A percentile compares a stretch with the other conserved stretches of the same genome.
Evolutionary conservation across 2,329 filamentous ascomycete species (phyloP).

Genomic region (Lasiodiplodia sp.): DNA sequence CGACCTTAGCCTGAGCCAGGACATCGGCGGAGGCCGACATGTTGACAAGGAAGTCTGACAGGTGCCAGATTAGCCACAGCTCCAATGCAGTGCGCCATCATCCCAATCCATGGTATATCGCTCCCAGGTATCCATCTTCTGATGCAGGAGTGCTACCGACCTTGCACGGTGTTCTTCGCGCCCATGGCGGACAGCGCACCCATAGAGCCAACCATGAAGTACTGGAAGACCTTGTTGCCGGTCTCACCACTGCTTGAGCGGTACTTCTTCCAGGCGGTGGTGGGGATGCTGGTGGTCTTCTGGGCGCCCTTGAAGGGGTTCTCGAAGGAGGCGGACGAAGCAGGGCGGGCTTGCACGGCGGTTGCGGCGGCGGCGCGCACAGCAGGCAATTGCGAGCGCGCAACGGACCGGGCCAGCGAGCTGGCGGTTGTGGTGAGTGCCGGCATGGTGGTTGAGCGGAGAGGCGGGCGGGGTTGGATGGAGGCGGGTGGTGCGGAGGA

Average conservation of each 20-base stretch:
- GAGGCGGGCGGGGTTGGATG: slow-evolving; percentile 34
- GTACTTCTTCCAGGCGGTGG: slow-evolving; percentile 79
- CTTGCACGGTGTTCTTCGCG: slow-evolving; percentile 97
- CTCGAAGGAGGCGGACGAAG: slow-evolving; percentile 54
- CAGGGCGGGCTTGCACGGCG: slow-evolving; percentile 53
- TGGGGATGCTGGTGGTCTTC: slow-evolving; percentile 76
- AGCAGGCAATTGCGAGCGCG: slow-evolving; percentile 55
- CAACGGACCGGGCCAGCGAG: slow-evolving; percentile 56
- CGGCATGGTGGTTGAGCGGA: slow-evolving; percentile 52
- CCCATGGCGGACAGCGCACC: slow-evolving; percentile 90
- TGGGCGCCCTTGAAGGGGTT: slow-evolving; percentile 63
- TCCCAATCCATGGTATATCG: slow-evolving; percentile 9
- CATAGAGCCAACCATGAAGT: slow-evolving; percentile 98
- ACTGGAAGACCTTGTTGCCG: slow-evolving; percentile 87
- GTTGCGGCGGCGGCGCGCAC: slow-evolving; percentile 54
- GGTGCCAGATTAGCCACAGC: slow-evolving; percentile 31
- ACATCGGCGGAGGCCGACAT: slow-evolving; percentile 99
- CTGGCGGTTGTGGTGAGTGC: slow-evolving; percentile 56
- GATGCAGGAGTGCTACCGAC: slow-evolving; percentile 62
- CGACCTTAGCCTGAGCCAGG: slow-evolving; percentile 98
- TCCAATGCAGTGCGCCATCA: slow-evolving; percentile 16
- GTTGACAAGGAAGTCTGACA: slow-evolving; percentile 96
- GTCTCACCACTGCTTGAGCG: slow-evolving; percentile 71
- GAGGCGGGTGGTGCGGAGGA: slow-evolving; percentile 35
- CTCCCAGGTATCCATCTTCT: slow-evolving; percentile 27